A percentile compares a stretch with the other conserved stretches of the same genome.
phyloP scores from a whole-genome alignment of 2,329 filamentous ascomycete genomes.

The Aureobasidium sp. region DNA sequence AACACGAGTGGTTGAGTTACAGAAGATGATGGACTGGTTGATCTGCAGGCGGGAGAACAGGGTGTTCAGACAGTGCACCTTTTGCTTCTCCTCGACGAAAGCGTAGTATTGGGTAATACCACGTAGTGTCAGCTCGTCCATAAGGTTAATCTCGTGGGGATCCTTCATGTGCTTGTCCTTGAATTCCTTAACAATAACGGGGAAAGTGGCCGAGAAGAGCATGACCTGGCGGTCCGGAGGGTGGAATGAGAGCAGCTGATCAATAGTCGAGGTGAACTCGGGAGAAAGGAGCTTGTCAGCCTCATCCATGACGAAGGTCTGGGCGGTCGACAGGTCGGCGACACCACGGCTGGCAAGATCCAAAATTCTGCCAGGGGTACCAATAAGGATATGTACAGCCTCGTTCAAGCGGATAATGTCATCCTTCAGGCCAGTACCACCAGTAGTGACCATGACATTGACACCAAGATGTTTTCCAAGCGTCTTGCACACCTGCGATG shows the following conservation, averaged over 20 bases:
- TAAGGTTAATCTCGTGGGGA: slow-evolving; percentile 98
- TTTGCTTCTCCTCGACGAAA: slow-evolving; percentile 98
- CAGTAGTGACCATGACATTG: slow-evolving; percentile 99
- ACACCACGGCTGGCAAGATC: slow-evolving; percentile 95
- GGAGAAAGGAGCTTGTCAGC: slow-evolving; percentile 95
- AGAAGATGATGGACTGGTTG: slow-evolving; percentile 99
- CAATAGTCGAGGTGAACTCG: slow-evolving; percentile 95
- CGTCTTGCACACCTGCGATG: slow-evolving; percentile 97
- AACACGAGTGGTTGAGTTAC: slow-evolving; percentile 97
- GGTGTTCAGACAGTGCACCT: slow-evolving; percentile 97
- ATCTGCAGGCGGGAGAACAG: slow-evolving; percentile 98
- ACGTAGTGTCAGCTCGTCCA: slow-evolving; percentile 96
- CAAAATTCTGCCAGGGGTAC: slow-evolving; percentile 91
- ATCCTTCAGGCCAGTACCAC: slow-evolving; percentile 88
- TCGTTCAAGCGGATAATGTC: slow-evolving; percentile 94
- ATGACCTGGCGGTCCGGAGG: slow-evolving; percentile 98
- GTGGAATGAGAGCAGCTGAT: slow-evolving; percentile 90
- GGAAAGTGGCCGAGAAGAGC: slow-evolving; percentile 98
- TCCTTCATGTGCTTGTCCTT: slow-evolving; percentile 96
- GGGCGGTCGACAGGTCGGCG: slow-evolving; percentile 89
- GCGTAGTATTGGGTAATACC: slow-evolving; percentile 99
- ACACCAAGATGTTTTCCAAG: slow-evolving; percentile 93
- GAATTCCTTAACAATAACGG: slow-evolving; percentile 93
- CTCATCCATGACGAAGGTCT: slow-evolving; percentile 99
- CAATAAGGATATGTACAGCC: slow-evolving; percentile 93